A percentile compares a stretch with the other conserved stretches of the same genome.
phyloP scores from a whole-genome alignment of 345 rosid species.

The Barbarea vulgaris region DNA sequence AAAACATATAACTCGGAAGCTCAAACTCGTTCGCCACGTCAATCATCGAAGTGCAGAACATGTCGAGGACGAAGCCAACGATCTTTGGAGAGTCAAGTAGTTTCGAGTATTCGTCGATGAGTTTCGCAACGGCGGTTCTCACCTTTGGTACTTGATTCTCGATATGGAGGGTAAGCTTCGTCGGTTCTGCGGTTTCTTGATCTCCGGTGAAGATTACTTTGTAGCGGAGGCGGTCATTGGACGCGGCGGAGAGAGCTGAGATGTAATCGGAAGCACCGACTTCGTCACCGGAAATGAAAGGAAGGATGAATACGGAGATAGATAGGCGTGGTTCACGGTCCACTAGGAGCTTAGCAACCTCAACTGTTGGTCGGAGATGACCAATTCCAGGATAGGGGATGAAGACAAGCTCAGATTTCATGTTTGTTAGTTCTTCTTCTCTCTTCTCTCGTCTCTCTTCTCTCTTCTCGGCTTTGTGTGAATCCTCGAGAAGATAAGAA shows the following conservation, averaged over 20 bases:
- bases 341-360: constrained; percentile 45
- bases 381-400: constrained; percentile 44
- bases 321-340: constrained; percentile 37
- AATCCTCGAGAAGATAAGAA: too few species aligned
- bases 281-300: not conserved
- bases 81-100: constrained; percentile 29
- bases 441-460: not conserved
- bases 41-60: constrained; percentile 50
- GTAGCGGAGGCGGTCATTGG: not conserved
- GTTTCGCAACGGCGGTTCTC: constrained; percentile 32
- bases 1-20: constrained; percentile 51
- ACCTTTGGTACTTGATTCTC: constrained; percentile 41
- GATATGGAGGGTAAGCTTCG: not conserved
- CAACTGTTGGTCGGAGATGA: constrained; percentile 42
- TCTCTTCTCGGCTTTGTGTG: too few species aligned
- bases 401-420: constrained; percentile 49
- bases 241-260: not conserved
- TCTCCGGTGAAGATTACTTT: constrained; percentile 24
- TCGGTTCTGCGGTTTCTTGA: not conserved
- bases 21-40: constrained; percentile 53
- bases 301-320: constrained; percentile 41
- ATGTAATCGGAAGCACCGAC: constrained; percentile 8
- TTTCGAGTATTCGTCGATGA: not conserved
- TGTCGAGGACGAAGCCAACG: constrained; percentile 52
- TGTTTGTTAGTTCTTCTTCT: not conserved